Conservation (phyloP, 2,329 filamentous ascomycete genomes). For the Coniosporium uncinatum region DNA sequence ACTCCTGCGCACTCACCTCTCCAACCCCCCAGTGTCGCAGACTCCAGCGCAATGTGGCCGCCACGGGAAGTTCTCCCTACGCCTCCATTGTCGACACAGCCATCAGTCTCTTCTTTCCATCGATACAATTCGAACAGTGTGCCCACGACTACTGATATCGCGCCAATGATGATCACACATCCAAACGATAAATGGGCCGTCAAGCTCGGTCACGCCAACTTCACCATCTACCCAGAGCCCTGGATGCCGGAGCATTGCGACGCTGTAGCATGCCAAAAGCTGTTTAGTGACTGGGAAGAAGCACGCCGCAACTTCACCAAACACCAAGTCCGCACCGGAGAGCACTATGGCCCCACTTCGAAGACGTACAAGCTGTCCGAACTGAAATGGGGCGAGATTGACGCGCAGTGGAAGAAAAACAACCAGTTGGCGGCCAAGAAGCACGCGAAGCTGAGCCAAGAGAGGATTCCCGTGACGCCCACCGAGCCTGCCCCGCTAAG, state of each 20-base stretch:
- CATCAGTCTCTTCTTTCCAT: constrained; percentile 70
- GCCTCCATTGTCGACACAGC: constrained; percentile 70
- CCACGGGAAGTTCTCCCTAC: constrained; percentile 40
- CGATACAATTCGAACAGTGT: constrained; percentile 2
- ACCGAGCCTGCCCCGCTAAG: constrained; percentile 49
- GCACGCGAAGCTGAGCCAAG: constrained; percentile 24
- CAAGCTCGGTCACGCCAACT: constrained; percentile 88
- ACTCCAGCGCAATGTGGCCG: constrained; percentile 39
- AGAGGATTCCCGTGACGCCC: constrained; percentile 27
- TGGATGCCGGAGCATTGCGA: constrained; percentile 64
- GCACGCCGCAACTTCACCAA: constrained; percentile 86
- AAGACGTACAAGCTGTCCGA: constrained; percentile 84
- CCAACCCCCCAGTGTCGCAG: constrained; percentile 76
- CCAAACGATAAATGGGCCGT: constrained; percentile 79
- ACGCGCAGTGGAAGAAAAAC: constrained; percentile 65
- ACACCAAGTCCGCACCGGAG: constrained; percentile 80
- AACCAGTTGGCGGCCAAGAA: constrained; percentile 57
- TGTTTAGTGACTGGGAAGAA: constrained; percentile 76
- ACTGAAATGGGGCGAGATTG: constrained; percentile 82
- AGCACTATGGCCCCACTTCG: constrained; percentile 87
- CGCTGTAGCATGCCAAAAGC: constrained; percentile 52
- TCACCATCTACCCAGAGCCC: constrained; percentile 78
- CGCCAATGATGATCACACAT: constrained; percentile 57
- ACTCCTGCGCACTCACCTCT: constrained; percentile 62
- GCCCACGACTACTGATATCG: constrained; percentile 46